These are phyloP conservation scores for Pestalotiopsis sp. DNA, from an alignment of 2,329 filamentous ascomycete genomes.

Conservation along the genomic window DNA sequence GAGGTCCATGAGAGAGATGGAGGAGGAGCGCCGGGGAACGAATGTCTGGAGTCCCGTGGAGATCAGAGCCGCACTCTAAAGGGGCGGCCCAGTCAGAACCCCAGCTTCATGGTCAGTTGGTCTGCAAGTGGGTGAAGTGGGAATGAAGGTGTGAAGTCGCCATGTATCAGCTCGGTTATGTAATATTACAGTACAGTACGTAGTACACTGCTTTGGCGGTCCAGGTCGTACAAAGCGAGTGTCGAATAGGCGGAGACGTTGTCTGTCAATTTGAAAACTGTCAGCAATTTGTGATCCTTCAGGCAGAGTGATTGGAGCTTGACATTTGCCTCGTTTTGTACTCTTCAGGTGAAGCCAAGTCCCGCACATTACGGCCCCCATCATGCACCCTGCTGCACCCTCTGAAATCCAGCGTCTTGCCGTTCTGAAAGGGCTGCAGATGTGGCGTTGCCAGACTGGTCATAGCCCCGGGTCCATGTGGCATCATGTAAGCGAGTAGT, in stretches of 20 bases:
- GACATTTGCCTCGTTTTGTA: too few relatives aligned
- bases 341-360: neutral
- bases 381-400: neutral
- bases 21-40: slow-evolving; percentile 12
- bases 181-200: neutral
- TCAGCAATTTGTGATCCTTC: neutral
- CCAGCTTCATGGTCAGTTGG: neutral
- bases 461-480: neutral
- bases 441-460: neutral
- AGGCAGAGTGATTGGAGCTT: neutral
- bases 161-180: neutral
- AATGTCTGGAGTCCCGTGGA: neutral
- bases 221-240: neutral
- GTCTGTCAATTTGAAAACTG: neutral
- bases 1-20: slow-evolving; percentile 28
- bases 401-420: neutral
- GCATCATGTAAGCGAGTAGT: neutral
- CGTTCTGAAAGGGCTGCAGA: neutral
- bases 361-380: neutral
- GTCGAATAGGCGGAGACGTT: neutral
- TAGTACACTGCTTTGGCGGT: neutral
- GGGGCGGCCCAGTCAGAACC: neutral
- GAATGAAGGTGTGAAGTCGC: neutral
- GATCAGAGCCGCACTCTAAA: slow-evolving; percentile 3
- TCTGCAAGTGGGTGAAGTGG: neutral